Evolutionary conservation across 345 rosid genomes (phyloP).

Genomic region (Acer negundo): DNA sequence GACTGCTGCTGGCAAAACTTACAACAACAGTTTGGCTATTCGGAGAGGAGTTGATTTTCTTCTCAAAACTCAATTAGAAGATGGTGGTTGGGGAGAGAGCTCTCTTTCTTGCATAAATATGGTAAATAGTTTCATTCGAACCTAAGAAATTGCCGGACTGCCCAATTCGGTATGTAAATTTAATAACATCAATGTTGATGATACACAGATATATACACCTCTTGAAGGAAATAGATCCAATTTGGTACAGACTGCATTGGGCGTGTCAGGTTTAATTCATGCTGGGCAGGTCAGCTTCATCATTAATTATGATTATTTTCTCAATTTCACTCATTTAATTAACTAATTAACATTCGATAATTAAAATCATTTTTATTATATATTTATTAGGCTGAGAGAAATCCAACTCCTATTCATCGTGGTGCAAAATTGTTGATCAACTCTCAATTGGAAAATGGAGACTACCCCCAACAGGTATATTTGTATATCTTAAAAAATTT

Average conservation of each 20-base stretch:
- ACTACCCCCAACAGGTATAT: slow-evolving; percentile 40
- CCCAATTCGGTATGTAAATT: no score
- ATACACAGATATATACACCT: not conserved
- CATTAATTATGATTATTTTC: not conserved
- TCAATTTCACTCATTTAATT: not conserved
- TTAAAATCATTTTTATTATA: not conserved
- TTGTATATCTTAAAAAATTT: no score
- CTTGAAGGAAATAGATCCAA: slow-evolving; percentile 10
- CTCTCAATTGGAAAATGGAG: slow-evolving; percentile 41
- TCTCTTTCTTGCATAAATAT: not conserved
- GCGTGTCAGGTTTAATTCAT: slow-evolving; percentile 9
- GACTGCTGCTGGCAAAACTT: slow-evolving; percentile 1
- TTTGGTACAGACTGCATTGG: slow-evolving; percentile 18
- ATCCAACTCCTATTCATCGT: slow-evolving; percentile 39
- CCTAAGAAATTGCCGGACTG: no score
- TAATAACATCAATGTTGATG: not conserved
- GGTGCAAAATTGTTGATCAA: slow-evolving; percentile 45
- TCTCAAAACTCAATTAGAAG: not conserved
- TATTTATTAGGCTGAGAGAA: slow-evolving; percentile 22
- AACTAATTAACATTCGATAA: not conserved
- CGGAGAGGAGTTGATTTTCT: not conserved
- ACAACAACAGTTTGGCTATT: not conserved
- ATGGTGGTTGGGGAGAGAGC: slow-evolving; percentile 8
- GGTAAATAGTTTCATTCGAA: not conserved
- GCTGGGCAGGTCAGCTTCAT: slow-evolving; percentile 5